A percentile compares a stretch with the other conserved stretches of the same genome.
phyloP scores from a whole-genome alignment of 2,329 filamentous ascomycete genomes.

The Neofusicoccum sp. region DNA sequence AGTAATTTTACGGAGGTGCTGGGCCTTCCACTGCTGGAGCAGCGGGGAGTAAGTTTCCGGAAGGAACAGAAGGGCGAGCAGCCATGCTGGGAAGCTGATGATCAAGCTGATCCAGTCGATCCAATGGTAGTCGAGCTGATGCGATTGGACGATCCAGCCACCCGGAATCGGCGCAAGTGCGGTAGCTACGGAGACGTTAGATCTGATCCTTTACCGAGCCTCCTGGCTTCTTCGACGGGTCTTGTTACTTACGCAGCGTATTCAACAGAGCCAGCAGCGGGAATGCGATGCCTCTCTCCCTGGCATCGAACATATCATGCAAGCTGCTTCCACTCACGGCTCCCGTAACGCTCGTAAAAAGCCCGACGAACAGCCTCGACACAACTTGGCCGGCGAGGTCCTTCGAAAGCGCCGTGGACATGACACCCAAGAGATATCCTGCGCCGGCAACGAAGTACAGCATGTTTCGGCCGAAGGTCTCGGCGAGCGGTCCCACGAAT shows the following conservation, averaged over 20 bases:
- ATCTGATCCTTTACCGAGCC: background rate
- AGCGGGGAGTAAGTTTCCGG: constrained; percentile 54
- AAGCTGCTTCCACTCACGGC: constrained; percentile 29
- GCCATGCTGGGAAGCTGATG: constrained; percentile 9
- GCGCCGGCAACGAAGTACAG: constrained; percentile 4
- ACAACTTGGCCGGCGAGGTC: constrained; percentile 27
- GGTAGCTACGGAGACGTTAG: constrained; percentile 20
- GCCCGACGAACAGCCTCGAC: constrained; percentile 31
- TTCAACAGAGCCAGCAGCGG: constrained; percentile 27
- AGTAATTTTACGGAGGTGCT: constrained; percentile 31
- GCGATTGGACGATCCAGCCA: constrained; percentile 24
- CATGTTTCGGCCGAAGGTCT: constrained; percentile 13
- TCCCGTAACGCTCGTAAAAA: constrained; percentile 28
- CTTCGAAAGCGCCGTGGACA: background rate
- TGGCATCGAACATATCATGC: constrained; percentile 31
- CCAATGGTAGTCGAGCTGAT: constrained; percentile 37
- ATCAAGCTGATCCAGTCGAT: constrained; percentile 40
- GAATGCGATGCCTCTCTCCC: constrained; percentile 27
- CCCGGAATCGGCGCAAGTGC: constrained; percentile 27
- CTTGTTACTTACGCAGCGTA: constrained; percentile 15
- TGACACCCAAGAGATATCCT: constrained; percentile 1
- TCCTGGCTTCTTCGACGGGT: too few species aligned
- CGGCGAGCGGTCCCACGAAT: constrained; percentile 17
- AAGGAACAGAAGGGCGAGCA: constrained; percentile 37
- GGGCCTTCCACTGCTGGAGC: constrained; percentile 35